Conservation (phyloP, 306 rosid genomes). For the Glycyrrhiza uralensis region DNA sequence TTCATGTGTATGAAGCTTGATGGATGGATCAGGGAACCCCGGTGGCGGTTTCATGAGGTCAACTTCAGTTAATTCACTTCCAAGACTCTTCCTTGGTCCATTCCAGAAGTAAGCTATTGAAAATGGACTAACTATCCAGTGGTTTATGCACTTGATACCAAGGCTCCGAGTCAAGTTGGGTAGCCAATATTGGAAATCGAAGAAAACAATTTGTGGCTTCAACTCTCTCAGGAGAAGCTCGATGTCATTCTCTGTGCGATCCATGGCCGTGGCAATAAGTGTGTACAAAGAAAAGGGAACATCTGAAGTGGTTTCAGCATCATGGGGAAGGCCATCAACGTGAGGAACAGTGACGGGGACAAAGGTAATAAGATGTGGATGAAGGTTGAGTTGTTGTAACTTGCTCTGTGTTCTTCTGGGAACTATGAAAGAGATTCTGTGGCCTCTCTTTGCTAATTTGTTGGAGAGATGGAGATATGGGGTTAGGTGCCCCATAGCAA, state of each 20-base stretch:
- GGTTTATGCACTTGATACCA: slow-evolving; percentile 21
- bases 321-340: slow-evolving; percentile 20
- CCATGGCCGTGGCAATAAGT: slow-evolving; percentile 14
- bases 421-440: slow-evolving; percentile 18
- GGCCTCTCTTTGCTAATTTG: slow-evolving; percentile 25
- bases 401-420: slow-evolving; percentile 23
- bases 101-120: not conserved
- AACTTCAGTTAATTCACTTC: not conserved
- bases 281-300: not conserved
- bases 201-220: slow-evolving; percentile 27
- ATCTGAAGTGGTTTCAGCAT: slow-evolving; percentile 34
- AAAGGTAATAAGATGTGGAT: slow-evolving; percentile 28
- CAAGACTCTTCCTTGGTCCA: not conserved
- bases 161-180: slow-evolving; percentile 11
- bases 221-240: not conserved
- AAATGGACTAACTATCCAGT: not conserved
- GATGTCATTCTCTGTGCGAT: slow-evolving; percentile 12
- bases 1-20: slow-evolving; percentile 23
- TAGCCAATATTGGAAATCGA: slow-evolving; percentile 25
- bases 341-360: slow-evolving; percentile 20
- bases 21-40: slow-evolving; percentile 17
- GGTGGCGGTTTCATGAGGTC: slow-evolving; percentile 7
- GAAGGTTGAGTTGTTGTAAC: slow-evolving; percentile 6
- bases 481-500: slow-evolving; percentile 31
- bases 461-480: slow-evolving; percentile 30